A percentile compares a stretch with the other conserved stretches of the same genome.
phyloP scores from a whole-genome alignment of 345 rosid species.

The Draba incana region DNA sequence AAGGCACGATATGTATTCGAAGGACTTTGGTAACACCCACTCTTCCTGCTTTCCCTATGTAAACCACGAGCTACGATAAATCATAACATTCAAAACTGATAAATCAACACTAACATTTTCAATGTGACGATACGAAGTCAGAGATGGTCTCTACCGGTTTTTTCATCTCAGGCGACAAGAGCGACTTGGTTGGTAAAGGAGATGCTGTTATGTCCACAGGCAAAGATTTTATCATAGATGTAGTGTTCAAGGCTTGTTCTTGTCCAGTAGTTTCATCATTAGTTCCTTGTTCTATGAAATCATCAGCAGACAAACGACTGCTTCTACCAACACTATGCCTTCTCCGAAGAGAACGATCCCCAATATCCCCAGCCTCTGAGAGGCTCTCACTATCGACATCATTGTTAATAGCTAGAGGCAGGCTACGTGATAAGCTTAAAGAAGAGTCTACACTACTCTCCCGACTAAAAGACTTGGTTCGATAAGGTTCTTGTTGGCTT shows the following conservation, averaged over 20 bases:
- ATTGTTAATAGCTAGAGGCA: conserved; percentile 46
- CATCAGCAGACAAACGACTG: conserved; percentile 50
- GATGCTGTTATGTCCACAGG: conserved; percentile 48
- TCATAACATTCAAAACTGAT: conserved; percentile 12
- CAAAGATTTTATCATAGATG: conserved; percentile 42
- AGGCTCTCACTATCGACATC: conserved; percentile 59
- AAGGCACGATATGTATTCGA: conserved; percentile 59
- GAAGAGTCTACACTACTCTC: conserved; percentile 58
- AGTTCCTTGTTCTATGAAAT: conserved; percentile 46
- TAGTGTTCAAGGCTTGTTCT: conserved; percentile 37
- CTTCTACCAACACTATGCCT: conserved; percentile 50
- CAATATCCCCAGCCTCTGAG: conserved; percentile 92
- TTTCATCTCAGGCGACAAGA: conserved; percentile 41
- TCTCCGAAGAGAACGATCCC: conserved; percentile 71
- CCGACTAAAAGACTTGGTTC: conserved; percentile 46
- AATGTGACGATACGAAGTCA: conserved; percentile 9
- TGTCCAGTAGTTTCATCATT: conserved; percentile 25
- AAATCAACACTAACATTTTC: conserved; percentile 16
- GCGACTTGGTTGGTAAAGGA: conserved; percentile 55
- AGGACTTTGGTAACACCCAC: conserved; percentile 46
- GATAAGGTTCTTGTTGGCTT: conserved; percentile 28
- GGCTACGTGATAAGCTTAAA: conserved; percentile 47
- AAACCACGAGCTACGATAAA: conserved; percentile 26
- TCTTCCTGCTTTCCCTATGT: conserved; percentile 46
- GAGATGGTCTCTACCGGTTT: conserved; percentile 29